A percentile compares a stretch with the other conserved stretches of the same genome.
These are phyloP conservation scores for Jamesozyma spencerorum DNA, from an alignment of 805 yeast genomes.

Conservation along the genomic window DNA sequence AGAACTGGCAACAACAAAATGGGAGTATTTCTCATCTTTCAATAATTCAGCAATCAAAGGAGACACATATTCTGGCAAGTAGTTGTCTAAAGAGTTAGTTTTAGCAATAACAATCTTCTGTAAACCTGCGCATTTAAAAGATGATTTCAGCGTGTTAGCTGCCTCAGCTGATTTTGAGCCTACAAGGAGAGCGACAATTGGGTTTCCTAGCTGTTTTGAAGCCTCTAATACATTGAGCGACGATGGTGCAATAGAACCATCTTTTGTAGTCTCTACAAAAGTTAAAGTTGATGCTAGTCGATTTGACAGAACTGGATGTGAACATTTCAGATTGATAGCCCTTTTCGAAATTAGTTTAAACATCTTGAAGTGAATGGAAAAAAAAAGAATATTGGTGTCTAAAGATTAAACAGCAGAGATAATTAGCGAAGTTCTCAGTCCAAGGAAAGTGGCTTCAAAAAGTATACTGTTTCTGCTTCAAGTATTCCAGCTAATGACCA, in stretches of 20 bases:
- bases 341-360: conserved; percentile 2
- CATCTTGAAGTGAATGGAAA: conserved; percentile 1
- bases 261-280: conserved; percentile 53
- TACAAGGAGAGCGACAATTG: conserved; percentile 67
- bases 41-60: conserved; percentile 47
- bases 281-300: conserved; percentile 55
- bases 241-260: conserved; percentile 50
- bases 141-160: conserved; percentile 29
- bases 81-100: conserved; percentile 50
- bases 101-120: conserved; percentile 47
- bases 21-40: conserved; percentile 35
- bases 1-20: conserved; percentile 74
- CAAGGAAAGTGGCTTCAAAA: too few species aligned
- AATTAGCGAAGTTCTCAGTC: too few species aligned
- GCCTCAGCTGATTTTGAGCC: conserved; percentile 54
- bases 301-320: neutral
- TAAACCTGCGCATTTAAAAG: conserved; percentile 25
- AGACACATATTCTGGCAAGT: conserved; percentile 71
- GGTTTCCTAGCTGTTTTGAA: conserved; percentile 65
- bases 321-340: neutral
- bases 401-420: too few species aligned
- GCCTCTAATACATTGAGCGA: conserved; percentile 70
- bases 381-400: neutral
- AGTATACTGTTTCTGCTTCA: too few species aligned
- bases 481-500: too few species aligned